Conservation (phyloP, 352 stramenopile genomes). For the Pilasporangium apinafurcum region DNA sequence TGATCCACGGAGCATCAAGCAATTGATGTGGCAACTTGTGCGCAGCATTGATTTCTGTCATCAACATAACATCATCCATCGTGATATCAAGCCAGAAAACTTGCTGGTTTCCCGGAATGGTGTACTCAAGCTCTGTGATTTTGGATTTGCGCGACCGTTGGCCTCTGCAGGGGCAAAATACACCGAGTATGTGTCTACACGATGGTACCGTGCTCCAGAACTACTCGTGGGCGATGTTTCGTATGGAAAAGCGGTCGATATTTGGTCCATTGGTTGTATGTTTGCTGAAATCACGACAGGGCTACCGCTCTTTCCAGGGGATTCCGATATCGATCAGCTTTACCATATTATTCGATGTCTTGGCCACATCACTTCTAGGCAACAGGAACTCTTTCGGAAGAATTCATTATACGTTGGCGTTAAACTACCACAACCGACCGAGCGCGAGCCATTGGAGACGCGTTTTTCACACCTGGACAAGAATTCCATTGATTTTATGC, state of each 20-base stretch:
- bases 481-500: conserved; percentile 55
- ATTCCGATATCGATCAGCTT: conserved; percentile 95
- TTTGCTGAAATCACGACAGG: conserved; percentile 95
- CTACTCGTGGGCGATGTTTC: conserved; percentile 82
- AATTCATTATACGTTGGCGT: conserved; percentile 79
- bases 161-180: conserved; percentile 63
- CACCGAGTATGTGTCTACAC: conserved; percentile 89
- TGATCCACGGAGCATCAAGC: conserved; percentile 51
- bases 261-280: conserved; percentile 97
- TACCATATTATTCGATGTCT: conserved; percentile 84
- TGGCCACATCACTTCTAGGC: conserved; percentile 55
- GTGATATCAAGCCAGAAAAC: conserved; percentile 95
- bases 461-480: conserved; percentile 70
- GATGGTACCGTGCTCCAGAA: conserved; percentile 95
- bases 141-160: conserved; percentile 76
- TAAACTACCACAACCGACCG: conserved; percentile 51
- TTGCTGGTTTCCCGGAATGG: conserved; percentile 90
- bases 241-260: conserved; percentile 96
- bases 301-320: conserved; percentile 93
- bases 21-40: conserved; percentile 82
- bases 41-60: conserved; percentile 92
- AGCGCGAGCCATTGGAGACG: conserved; percentile 50
- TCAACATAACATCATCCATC: conserved; percentile 93
- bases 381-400: conserved; percentile 79
- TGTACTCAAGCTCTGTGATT: conserved; percentile 93